Percentiles rank a stretch among this genome's conserved stretches.
Conservation (phyloP, 345 rosid species). For the Euphorbia peplus region DNA sequence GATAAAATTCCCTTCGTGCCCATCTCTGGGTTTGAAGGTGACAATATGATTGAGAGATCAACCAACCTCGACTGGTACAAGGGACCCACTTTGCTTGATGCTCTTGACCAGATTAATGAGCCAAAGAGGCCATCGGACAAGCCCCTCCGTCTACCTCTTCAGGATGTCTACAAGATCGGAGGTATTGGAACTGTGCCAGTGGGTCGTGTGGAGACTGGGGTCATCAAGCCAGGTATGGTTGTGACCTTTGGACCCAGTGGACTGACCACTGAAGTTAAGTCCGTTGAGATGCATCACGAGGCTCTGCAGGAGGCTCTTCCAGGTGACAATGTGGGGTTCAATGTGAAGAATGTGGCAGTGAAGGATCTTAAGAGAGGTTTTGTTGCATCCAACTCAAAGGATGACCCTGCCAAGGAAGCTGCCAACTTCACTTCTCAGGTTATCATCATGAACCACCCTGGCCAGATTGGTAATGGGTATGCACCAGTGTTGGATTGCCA, state of each 20-base stretch:
- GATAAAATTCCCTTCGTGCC: conserved; percentile 10
- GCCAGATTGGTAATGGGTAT: conserved; percentile 59
- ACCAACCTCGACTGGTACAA: conserved; percentile 23
- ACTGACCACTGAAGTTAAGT: conserved; percentile 20
- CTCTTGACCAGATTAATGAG: conserved; percentile 16
- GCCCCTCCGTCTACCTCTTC: conserved; percentile 23
- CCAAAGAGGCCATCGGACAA: conserved; percentile 22
- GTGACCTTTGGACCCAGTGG: conserved; percentile 18
- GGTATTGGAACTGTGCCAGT: conserved; percentile 23
- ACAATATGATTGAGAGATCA: conserved; percentile 21
- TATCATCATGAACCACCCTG: conserved; percentile 65
- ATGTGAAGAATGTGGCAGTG: conserved; percentile 40
- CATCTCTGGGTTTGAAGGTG: conserved; percentile 15
- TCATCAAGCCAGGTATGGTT: conserved; percentile 21
- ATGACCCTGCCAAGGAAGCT: conserved; percentile 44
- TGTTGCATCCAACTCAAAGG: conserved; percentile 44
- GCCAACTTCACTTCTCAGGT: conserved; percentile 51
- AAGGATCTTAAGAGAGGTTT: conserved; percentile 43
- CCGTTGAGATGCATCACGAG: conserved; percentile 19
- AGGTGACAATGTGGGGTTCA: conserved; percentile 32
- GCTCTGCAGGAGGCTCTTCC: conserved; percentile 13
- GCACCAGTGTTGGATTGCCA: conserved; percentile 59
- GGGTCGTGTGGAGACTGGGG: conserved; percentile 21
- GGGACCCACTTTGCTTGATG: conserved; percentile 18
- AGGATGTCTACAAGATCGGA: conserved; percentile 22